Evolutionary conservation across 495 filamentous ascomycete genomes (phyloP).

Genomic region (Lentithecium fluviatile): DNA sequence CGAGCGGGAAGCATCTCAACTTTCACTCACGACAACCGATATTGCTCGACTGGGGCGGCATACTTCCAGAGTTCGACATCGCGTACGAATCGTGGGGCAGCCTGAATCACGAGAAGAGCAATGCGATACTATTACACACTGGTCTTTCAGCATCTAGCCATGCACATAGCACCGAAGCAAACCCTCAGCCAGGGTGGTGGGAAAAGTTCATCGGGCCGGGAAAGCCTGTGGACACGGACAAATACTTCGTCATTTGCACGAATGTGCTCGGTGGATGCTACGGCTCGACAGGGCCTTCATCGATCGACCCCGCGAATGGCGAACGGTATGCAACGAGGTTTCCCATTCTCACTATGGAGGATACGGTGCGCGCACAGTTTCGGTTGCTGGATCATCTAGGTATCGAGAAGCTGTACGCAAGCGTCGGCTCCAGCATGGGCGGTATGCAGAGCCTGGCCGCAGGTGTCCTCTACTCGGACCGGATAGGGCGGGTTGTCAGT

Average conservation of each 20-base stretch:
- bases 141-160: constrained; percentile 95
- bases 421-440: constrained; percentile 95
- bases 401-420: constrained; percentile 81
- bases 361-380: constrained; percentile 98
- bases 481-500: constrained; percentile 77
- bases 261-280: constrained; percentile 97
- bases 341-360: constrained; percentile 91
- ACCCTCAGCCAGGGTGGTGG: constrained; percentile 95
- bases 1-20: constrained; percentile 72
- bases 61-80: constrained; percentile 79
- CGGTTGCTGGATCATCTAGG: constrained; percentile 77
- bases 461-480: constrained; percentile 79
- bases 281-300: constrained; percentile 88
- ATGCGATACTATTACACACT: constrained; percentile 89
- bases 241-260: constrained; percentile 91
- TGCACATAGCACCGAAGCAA: constrained; percentile 81
- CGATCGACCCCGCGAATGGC: constrained; percentile 83
- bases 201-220: constrained; percentile 97
- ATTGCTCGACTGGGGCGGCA: constrained; percentile 89
- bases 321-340: constrained; percentile 91
- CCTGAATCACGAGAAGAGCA: constrained; percentile 77
- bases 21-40: constrained; percentile 74
- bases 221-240: constrained; percentile 79
- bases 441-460: constrained; percentile 96
- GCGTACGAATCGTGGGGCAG: constrained; percentile 94